phyloP scores from a whole-genome alignment of 352 stramenopile genomes.

The Phytopythium montanum region DNA sequence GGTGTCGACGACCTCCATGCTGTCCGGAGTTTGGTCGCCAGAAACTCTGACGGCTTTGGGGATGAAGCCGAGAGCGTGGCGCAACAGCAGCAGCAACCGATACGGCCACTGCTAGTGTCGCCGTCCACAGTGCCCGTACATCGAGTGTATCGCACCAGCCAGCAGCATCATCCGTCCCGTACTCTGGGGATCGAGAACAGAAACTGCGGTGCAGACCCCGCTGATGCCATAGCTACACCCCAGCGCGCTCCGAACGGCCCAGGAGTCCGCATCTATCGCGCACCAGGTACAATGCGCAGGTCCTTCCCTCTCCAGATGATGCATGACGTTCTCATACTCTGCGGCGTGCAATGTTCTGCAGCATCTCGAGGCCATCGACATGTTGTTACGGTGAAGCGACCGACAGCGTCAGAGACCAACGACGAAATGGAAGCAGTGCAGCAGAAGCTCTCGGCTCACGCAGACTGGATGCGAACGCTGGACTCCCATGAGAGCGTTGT shows the following conservation, averaged over 20 bases:
- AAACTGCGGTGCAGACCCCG: not conserved
- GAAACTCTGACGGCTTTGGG: not conserved
- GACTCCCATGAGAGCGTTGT: not conserved
- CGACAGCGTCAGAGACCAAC: not conserved
- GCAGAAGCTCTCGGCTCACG: not conserved
- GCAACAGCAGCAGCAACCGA: not conserved
- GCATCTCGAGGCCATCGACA: not conserved
- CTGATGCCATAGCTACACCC: not conserved
- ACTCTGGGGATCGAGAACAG: not conserved
- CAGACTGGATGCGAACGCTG: not conserved
- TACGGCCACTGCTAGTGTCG: not conserved
- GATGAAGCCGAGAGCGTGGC: not conserved
- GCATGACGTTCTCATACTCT: not conserved
- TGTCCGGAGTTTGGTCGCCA: not conserved
- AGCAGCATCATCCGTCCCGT: not conserved
- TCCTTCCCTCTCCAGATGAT: not conserved
- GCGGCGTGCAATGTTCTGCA: not conserved
- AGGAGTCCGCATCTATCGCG: conserved; percentile 1
- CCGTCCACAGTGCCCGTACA: not conserved
- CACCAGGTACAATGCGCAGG: not conserved
- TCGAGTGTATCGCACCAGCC: not conserved
- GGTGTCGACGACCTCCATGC: not conserved
- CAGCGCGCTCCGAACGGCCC: not conserved
- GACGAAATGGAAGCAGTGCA: not conserved
- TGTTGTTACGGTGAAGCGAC: not conserved